Evolutionary conservation across 225 moss, liverwort and hornwort species (phyloP), one percentile per base, ranked within the genome.

Genomic region (Straminergon stramineum): DNA sequence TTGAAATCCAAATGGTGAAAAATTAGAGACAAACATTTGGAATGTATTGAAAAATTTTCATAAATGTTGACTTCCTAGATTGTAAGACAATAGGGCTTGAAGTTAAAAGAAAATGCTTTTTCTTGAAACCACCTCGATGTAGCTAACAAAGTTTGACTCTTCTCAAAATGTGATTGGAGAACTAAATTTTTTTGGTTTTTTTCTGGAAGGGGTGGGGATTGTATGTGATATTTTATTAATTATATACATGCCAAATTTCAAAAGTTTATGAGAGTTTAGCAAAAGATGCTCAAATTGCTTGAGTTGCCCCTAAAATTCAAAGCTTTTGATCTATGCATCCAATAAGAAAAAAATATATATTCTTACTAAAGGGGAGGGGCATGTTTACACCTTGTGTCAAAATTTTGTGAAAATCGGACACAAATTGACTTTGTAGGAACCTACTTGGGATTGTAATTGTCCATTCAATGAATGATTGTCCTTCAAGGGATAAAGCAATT

Each of bases 381-480:
- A n/a, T 26, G 9, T 15, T 73, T 3, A 73, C 5, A 43, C 27
- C 16, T 43, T 6, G 3, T 27, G 1, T 27, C 10, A 27, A 15
- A 71, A 27, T 16, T 73, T 26, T 2, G 0, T 27, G 1, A 43
- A 73, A 16, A 73, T 73, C 1, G 0, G 1, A 26, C 3, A 15
- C 26, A 71, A 71, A 26, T 41, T 27, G 27, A 73, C 43, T 73
- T 73, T 15, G 3, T 27, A 41, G 0, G 15, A 41, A 26, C 27
- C 5, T 16, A 73, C 5, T 1, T 43, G 0, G 9, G 1, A 26
- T 71, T 71, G 41, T 15, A 26, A 41, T 71, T 15, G 9, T 70
- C 1, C 0, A 1, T 14, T 70, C 2, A 70, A 24, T 0, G 2
- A 0, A 69, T 14, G 39, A 70, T 24, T 15, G 1, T 39, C 15